Base-by-base conservation (phyloP, 495 filamentous ascomycete genomes). In the Hypoxylon rickii region DNA sequence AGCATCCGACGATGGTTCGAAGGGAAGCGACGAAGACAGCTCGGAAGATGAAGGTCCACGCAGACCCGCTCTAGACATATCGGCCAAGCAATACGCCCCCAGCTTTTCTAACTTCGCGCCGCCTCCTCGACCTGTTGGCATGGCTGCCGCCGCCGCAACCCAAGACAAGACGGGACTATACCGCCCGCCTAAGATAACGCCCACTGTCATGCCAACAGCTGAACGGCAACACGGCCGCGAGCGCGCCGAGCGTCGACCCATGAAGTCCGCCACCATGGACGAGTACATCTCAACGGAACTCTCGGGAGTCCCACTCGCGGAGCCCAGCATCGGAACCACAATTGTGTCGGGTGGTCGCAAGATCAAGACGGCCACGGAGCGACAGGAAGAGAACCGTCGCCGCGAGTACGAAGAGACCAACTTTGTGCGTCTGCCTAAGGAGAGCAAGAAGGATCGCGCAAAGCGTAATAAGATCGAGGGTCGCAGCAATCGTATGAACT, bases 321-420 rank as follows among this genome's bases (percentile, higher is more conserved):
- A 90, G 67, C 89, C 91, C 20, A 89, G 84, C 58, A 91, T 96
- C 62, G 92, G 92, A 52, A 89, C 86, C 42, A 93, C 86, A 6
- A 92, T 96, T 51, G 72, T 86, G 22, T 70, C 77, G 8, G 82
- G 84, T 45, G 92, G 92, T 16, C 80, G 91, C 48, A 83, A 84
- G 51, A 80, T 80, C 50, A 90, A 91, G 77, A 86, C 86, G 1
- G 79, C 82, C 17, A 77, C 81, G 16, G 88, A 93, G 63, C 80
- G 83, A 19, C 77, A 80, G 38, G 81, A 80, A 24, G 92, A 96
- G 71, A 77, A 78, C 2, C 90, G 92, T 64, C 75, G 86, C 36
- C 79, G 76, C 33, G 79, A 84, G 19, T 96, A 94, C 70, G 92
- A 96, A 75, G 92, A 96, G 74, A 78, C 73, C 53, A 93, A 96